phyloP scores from a whole-genome alignment of 768 basidiomycete genomes.

The Leucosporidium yakuticum region DNA sequence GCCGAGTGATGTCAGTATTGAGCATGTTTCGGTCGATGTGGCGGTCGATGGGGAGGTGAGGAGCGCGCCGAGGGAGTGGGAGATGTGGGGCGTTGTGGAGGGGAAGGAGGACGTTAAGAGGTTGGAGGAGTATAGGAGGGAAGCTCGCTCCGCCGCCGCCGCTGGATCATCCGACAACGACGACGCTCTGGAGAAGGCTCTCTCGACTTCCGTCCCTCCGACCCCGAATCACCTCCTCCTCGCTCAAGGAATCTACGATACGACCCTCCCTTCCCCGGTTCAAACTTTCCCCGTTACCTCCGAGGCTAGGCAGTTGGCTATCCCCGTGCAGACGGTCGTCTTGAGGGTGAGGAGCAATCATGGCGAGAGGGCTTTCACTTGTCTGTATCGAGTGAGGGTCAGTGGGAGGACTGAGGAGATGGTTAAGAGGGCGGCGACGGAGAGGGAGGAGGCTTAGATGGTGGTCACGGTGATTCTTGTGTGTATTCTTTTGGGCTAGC shows the following conservation, averaged over 20 bases:
- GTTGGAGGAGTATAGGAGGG: slow-evolving; percentile 52
- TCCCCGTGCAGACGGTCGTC: slow-evolving; percentile 81
- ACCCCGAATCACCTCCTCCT: slow-evolving; percentile 52
- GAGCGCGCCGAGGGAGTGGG: slow-evolving; percentile 72
- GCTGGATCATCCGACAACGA: slow-evolving; percentile 1
- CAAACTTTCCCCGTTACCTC: slow-evolving; percentile 73
- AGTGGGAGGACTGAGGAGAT: slow-evolving; percentile 21
- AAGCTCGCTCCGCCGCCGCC: slow-evolving; percentile 34
- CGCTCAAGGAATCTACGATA: slow-evolving; percentile 62
- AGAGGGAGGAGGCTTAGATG: not conserved
- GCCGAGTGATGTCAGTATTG: slow-evolving; percentile 67
- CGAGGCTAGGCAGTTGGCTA: slow-evolving; percentile 60
- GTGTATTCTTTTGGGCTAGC: not conserved
- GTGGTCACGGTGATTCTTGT: not conserved
- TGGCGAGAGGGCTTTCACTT: slow-evolving; percentile 76
- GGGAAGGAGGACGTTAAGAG: slow-evolving; percentile 64
- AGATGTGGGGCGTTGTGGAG: slow-evolving; percentile 85
- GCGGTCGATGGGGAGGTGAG: slow-evolving; percentile 67
- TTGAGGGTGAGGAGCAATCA: slow-evolving; percentile 78
- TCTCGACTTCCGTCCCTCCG: slow-evolving; percentile 28
- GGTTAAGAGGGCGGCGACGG: not conserved
- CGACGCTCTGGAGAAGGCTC: slow-evolving; percentile 34
- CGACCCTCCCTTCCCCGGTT: slow-evolving; percentile 53
- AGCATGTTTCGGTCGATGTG: slow-evolving; percentile 77
- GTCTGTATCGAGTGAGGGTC: slow-evolving; percentile 53